Percentiles rank a stretch among this genome's conserved stretches.
These are phyloP conservation scores for Kockovaella imperatae DNA, from an alignment of 768 basidiomycete genomes.

Conservation along the genomic window DNA sequence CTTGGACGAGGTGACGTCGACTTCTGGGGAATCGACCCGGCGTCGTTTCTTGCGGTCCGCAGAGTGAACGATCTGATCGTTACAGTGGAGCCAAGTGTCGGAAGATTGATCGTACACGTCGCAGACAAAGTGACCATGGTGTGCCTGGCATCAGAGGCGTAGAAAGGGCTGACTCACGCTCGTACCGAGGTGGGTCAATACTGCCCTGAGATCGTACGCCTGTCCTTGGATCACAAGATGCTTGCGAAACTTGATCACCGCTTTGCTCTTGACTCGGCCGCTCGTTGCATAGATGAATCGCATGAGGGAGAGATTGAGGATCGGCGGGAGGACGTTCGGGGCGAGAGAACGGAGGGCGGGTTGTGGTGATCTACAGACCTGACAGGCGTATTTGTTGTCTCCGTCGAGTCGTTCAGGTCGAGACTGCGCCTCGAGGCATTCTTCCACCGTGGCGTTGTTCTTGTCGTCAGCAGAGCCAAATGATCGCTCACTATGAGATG, in stretches of 20 bases:
- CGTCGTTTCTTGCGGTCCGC: slow-evolving; percentile 33
- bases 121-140: slow-evolving; percentile 42
- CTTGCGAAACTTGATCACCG: slow-evolving; percentile 67
- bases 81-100: slow-evolving; percentile 79
- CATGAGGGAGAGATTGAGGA: slow-evolving; percentile 81
- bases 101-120: slow-evolving; percentile 35
- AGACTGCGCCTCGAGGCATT: slow-evolving; percentile 60
- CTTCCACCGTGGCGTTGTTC: slow-evolving; percentile 51
- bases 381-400: slow-evolving; percentile 80
- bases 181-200: slow-evolving; percentile 80
- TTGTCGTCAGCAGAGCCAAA: neutral
- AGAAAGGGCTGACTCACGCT: slow-evolving; percentile 65
- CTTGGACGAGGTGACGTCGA: slow-evolving; percentile 50
- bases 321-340: slow-evolving; percentile 64
- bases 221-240: slow-evolving; percentile 58
- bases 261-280: slow-evolving; percentile 75
- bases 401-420: slow-evolving; percentile 66
- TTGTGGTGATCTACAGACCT: slow-evolving; percentile 61
- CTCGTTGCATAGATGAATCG: slow-evolving; percentile 84
- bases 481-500: slow-evolving; percentile 58
- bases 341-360: slow-evolving; percentile 72
- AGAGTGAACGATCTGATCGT: slow-evolving; percentile 68
- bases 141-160: slow-evolving; percentile 64
- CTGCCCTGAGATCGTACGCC: slow-evolving; percentile 74
- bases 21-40: slow-evolving; percentile 2